A percentile compares a stretch with the other conserved stretches of the same genome.
These are phyloP conservation scores for Aspergillus amoenus DNA, from an alignment of 2,329 filamentous ascomycete species.

Conservation along the genomic window DNA sequence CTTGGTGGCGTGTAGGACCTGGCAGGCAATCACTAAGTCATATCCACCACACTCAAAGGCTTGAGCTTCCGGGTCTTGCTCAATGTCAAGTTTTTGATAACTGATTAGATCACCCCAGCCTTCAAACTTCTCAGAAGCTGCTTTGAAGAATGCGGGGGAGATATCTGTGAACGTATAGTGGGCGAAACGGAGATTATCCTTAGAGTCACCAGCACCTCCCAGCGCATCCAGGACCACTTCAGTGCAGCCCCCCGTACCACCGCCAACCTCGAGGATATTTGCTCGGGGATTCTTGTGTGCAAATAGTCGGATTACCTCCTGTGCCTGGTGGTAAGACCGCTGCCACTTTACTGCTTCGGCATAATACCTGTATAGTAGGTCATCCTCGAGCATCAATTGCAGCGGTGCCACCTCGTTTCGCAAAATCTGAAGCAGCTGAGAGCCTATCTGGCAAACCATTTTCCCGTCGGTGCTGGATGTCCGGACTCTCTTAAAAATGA, in stretches of 20 bases:
- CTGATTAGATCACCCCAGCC: not conserved
- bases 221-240: too few species aligned
- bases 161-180: not conserved
- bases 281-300: not conserved
- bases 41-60: not conserved
- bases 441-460: not conserved
- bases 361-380: not conserved
- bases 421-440: not conserved
- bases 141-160: not conserved
- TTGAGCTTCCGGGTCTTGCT: not conserved
- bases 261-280: not conserved
- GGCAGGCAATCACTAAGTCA: not conserved
- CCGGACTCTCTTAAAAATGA: not conserved
- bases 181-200: too few species aligned
- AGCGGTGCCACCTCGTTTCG: not conserved
- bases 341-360: not conserved
- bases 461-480: not conserved
- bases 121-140: not conserved
- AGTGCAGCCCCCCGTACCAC: not conserved
- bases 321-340: not conserved
- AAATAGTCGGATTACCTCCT: not conserved
- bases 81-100: not conserved
- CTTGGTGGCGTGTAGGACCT: not conserved
- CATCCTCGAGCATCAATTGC: not conserved
- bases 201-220: too few species aligned